A percentile compares a stretch with the other conserved stretches of the same genome.
Conservation (phyloP, 2,329 filamentous ascomycete genomes). For the Leptographium procerum region DNA sequence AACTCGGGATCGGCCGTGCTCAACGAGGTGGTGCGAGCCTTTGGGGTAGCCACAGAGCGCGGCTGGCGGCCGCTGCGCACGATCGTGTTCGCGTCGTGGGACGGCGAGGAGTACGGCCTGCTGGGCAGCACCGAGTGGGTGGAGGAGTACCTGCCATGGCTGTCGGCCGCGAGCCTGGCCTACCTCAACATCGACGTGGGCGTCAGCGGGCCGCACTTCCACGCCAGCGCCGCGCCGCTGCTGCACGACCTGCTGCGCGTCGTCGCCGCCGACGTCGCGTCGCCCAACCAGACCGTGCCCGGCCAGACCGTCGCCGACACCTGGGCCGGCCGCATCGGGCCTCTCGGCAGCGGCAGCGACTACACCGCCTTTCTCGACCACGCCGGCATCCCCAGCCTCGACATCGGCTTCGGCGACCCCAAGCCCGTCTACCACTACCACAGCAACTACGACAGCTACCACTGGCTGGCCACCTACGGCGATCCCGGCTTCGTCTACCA, state of each 20-base stretch:
- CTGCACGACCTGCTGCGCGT: conserved; percentile 63
- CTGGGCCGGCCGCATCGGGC: conserved; percentile 50
- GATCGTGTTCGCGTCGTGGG: conserved; percentile 79
- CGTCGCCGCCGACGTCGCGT: conserved; percentile 50
- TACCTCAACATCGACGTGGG: conserved; percentile 82
- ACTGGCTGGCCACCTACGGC: conserved; percentile 77
- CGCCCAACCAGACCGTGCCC: conserved; percentile 62
- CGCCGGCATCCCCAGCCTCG: conserved; percentile 53
- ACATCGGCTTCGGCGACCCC: conserved; percentile 45
- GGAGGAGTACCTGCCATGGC: conserved; percentile 77
- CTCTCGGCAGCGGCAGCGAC: conserved; percentile 63
- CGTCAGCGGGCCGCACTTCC: conserved; percentile 52
- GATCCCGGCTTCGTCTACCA: conserved; percentile 61
- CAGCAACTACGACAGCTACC: conserved; percentile 81
- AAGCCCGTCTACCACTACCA: conserved; percentile 70
- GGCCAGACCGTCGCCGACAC: conserved; percentile 59
- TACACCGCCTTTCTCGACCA: conserved; percentile 67
- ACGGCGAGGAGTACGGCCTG: conserved; percentile 76
- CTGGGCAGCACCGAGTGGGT: conserved; percentile 89
- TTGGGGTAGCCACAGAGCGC: conserved; percentile 54
- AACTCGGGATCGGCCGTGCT: conserved; percentile 72
- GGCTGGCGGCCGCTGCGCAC: conserved; percentile 83
- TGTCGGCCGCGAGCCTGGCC: conserved; percentile 59
- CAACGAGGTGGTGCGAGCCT: conserved; percentile 65
- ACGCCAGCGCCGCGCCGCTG: conserved; percentile 58